Conservation (phyloP, 2,329 filamentous ascomycete species). For the Neoarthrinium moseri region DNA sequence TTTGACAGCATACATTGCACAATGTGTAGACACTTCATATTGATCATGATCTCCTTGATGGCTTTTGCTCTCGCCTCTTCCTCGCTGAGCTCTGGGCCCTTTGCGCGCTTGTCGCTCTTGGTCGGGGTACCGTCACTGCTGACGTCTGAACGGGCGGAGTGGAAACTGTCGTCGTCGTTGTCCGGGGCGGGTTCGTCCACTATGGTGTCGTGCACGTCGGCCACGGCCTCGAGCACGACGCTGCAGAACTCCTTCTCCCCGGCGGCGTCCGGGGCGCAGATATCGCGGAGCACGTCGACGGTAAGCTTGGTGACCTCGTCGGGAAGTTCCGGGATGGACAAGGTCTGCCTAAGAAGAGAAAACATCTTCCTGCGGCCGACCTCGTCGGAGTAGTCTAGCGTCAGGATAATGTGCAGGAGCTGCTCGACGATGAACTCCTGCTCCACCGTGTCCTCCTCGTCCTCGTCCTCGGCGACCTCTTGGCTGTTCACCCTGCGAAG, state of each 20-base stretch:
- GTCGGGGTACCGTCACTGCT: constrained; percentile 62
- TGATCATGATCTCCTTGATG: constrained; percentile 89
- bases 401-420: constrained; percentile 85
- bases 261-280: constrained; percentile 72
- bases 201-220: constrained; percentile 95
- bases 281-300: constrained; percentile 76
- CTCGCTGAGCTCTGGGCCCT: constrained; percentile 48
- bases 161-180: constrained; percentile 77
- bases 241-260: constrained; percentile 83
- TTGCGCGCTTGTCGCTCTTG: constrained; percentile 40
- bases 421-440: constrained; percentile 97
- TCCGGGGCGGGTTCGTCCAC: constrained; percentile 61
- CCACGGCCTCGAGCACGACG: constrained; percentile 87
- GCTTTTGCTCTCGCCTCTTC: constrained; percentile 72
- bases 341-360: constrained; percentile 77
- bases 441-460: constrained; percentile 79
- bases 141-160: constrained; percentile 85
- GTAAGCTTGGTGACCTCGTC: constrained; percentile 90
- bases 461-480: constrained; percentile 53
- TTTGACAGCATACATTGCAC: constrained; percentile 97
- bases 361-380: constrained; percentile 96
- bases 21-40: constrained; percentile 97
- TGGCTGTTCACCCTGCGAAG: constrained; percentile 56
- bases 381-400: constrained; percentile 96
- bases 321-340: constrained; percentile 83